These are phyloP conservation scores for Conticribra guillardii DNA, from an alignment of 108 stramenopile species.

Conservation along the genomic window DNA sequence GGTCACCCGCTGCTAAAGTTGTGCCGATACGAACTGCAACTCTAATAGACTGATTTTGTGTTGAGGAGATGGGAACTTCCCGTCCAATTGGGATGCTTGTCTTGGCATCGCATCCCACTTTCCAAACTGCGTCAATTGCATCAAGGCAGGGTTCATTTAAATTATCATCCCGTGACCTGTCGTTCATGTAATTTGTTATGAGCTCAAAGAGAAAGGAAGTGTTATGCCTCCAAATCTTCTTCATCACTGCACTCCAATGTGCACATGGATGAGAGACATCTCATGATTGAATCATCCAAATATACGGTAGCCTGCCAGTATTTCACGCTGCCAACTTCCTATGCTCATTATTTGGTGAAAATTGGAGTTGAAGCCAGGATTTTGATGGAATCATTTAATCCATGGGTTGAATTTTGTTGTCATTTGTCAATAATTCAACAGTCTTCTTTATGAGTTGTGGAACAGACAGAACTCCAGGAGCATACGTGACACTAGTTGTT, in stretches of 20 bases:
- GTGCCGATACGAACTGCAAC: not conserved
- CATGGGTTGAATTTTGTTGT: not conserved
- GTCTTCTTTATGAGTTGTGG: not conserved
- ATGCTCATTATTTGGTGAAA: not conserved
- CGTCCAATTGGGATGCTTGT: constrained; percentile 1
- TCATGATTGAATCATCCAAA: not conserved
- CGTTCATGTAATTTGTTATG: not conserved
- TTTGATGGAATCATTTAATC: not conserved
- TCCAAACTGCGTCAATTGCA: not conserved
- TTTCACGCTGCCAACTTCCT: not conserved
- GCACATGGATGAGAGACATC: not conserved
- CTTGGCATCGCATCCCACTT: constrained; percentile 4
- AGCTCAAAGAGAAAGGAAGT: not conserved
- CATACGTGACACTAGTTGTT: not conserved
- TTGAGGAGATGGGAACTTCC: constrained; percentile 1
- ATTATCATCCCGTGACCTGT: not conserved
- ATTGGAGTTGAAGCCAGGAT: not conserved
- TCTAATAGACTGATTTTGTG: not conserved
- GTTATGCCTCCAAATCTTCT: not conserved
- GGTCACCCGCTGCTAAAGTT: not conserved
- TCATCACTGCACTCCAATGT: not conserved
- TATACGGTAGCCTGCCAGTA: constrained; percentile 6
- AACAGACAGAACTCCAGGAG: not conserved
- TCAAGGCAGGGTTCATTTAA: not conserved
- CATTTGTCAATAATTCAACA: not conserved